phyloP scores from a whole-genome alignment of 371 early-diverging fungal genomes.

The Rhizopus stolonifer region DNA sequence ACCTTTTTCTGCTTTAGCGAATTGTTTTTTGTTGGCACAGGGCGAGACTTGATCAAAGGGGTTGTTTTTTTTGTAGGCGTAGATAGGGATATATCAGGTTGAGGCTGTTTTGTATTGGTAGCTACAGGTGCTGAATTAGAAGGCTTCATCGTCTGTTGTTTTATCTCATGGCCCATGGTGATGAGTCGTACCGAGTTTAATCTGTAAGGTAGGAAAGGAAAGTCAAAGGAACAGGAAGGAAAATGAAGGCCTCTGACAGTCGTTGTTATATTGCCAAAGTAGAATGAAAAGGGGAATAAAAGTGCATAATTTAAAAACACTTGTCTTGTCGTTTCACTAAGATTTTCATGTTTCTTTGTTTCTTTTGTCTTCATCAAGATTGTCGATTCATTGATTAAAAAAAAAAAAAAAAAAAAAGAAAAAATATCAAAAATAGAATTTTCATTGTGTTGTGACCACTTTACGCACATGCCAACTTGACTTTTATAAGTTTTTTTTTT shows the following conservation, averaged over 20 bases:
- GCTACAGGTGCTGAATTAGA: slow-evolving; percentile 8
- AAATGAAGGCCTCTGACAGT: slow-evolving; percentile 15
- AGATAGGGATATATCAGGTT: slow-evolving; percentile 3
- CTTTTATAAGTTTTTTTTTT: not conserved
- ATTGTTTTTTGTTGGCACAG: slow-evolving; percentile 7
- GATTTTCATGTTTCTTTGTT: not conserved
- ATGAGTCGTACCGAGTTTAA: slow-evolving; percentile 5
- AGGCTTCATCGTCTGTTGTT: slow-evolving; percentile 8
- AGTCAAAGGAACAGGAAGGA: slow-evolving; percentile 1
- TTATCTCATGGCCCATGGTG: slow-evolving; percentile 6
- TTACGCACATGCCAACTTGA: not conserved
- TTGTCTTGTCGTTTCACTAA: slow-evolving; percentile 19
- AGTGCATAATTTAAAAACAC: slow-evolving; percentile 5
- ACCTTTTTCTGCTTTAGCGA: slow-evolving; percentile 4
- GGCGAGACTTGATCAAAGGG: too few species aligned
- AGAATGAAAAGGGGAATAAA: slow-evolving; percentile 3
- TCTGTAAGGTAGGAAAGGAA: slow-evolving; percentile 4
- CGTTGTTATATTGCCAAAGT: slow-evolving; percentile 2
- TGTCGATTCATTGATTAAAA: slow-evolving; percentile 1
- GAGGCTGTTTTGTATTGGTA: not conserved
- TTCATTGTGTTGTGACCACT: not conserved
- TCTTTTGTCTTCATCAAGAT: slow-evolving; percentile 3
- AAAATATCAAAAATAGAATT: not conserved
- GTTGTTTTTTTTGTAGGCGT: not conserved
- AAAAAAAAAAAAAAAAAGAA: slow-evolving; percentile 3